Base-by-base conservation (phyloP, 208 protist species). In the Leishmania mexicana region DNA sequence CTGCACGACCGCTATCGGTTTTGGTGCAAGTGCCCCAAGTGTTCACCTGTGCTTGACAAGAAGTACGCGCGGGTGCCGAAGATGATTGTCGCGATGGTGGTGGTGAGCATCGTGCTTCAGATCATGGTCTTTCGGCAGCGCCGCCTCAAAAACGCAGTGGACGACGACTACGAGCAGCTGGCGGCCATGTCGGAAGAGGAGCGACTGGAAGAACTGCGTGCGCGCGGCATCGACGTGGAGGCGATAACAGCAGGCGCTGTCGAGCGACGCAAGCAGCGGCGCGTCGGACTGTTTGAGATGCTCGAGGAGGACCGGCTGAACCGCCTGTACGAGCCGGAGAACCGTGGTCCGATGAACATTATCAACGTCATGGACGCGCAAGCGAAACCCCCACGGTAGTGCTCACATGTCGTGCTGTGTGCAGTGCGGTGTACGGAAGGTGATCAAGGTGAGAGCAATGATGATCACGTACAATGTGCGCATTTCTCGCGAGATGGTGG, bases 1-100 rank as follows among this genome's bases (percentile, higher is more conserved):
- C 83, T 97, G 54, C 93, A 96, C 87, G 95, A 97, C 75, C 95
- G 93, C 75, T 97, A 97, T 83, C 87, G 86, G 35, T 97, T 97
- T 70, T 95, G 93, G 90, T 97, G 95, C 85, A 95, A 96, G 76
- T 97, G 95, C 84, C 90, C 93, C 53, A 93, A 92, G 76, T 97
- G 95, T 68, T 82, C 95, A 7, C 92, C 93, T 0, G 88, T 84
- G 47, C 65, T 96, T 24, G 92, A 96, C 68, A 80, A 80, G 62
- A 88, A 89, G 82, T 96, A 95, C 82, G 83, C 89, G 2, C 86
- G 83, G 11, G 78, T 90, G 45, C 90, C 94, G 1, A 78, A 85
- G 42, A 35, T 93, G 11, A 71, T 96, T 31, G 87, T 95, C 0
- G 79, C 2, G 3, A 57, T 96, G 51, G 81, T 97, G 3, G 8